These are phyloP conservation scores for Pelargonium nanum DNA, from an alignment of 345 rosid genomes.

Conservation along the genomic window DNA sequence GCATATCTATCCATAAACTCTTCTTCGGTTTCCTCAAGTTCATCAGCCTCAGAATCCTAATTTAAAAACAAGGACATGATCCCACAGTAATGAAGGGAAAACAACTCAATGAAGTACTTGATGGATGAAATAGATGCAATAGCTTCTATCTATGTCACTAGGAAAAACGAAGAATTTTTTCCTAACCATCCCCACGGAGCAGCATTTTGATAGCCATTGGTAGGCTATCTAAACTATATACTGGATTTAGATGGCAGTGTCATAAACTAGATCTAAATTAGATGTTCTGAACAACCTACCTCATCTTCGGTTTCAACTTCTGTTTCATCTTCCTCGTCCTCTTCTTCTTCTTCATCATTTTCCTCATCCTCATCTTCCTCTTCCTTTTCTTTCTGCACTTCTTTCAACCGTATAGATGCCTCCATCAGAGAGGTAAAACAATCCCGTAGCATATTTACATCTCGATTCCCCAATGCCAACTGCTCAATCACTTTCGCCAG, in stretches of 20 bases:
- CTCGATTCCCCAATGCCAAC: constrained; percentile 31
- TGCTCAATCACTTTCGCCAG: constrained; percentile 50
- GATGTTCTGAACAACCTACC: constrained; percentile 22
- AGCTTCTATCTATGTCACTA: no score
- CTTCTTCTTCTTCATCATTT: constrained; percentile 36
- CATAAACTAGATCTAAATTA: not conserved
- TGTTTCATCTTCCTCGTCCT: constrained; percentile 25
- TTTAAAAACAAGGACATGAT: not conserved
- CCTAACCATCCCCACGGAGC: no score
- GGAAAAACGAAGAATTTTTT: no score
- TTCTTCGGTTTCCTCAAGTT: constrained; percentile 74
- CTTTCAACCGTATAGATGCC: constrained; percentile 42
- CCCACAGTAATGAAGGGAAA: not conserved
- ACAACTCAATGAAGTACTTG: not conserved
- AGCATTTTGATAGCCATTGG: no score
- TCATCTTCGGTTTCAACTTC: constrained; percentile 39
- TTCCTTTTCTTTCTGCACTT: constrained; percentile 43
- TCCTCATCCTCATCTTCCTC: constrained; percentile 36
- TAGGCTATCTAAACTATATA: not conserved
- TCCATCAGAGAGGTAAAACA: constrained; percentile 57
- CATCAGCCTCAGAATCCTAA: constrained; percentile 75
- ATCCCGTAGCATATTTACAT: constrained; percentile 27
- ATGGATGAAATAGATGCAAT: not conserved
- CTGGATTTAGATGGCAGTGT: not conserved
- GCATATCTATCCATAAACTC: constrained; percentile 83